A percentile compares a stretch with the other conserved stretches of the same genome.
Evolutionary conservation across 208 protist species (phyloP).

Genomic region (Blechomonas ayalai): DNA sequence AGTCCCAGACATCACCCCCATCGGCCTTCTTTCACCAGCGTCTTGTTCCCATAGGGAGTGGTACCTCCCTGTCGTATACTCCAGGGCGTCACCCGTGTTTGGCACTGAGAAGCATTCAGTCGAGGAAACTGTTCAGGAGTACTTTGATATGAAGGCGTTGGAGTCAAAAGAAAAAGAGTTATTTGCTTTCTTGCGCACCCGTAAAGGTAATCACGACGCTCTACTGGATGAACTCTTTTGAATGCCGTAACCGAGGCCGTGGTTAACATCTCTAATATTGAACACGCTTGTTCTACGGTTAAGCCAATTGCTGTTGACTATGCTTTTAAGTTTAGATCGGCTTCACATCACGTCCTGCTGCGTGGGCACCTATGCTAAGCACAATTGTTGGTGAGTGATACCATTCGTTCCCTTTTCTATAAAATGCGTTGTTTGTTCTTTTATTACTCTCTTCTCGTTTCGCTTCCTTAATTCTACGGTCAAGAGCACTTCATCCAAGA

Average conservation of each 20-base stretch:
- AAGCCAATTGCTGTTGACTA: too few species aligned
- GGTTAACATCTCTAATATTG: too few species aligned
- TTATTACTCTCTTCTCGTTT: conserved; percentile 11
- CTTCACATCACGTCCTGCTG: too few species aligned
- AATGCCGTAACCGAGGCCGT: too few species aligned
- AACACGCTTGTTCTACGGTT: too few species aligned
- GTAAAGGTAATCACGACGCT: conserved; percentile 42
- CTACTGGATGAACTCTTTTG: conserved; percentile 83
- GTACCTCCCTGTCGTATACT: conserved; percentile 79
- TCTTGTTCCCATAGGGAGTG: neutral
- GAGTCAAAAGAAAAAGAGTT: conserved; percentile 27
- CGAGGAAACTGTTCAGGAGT: conserved; percentile 59
- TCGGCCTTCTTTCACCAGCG: conserved; percentile 8
- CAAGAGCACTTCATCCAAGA: too few species aligned
- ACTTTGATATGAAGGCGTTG: conserved; percentile 67
- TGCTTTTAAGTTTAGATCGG: too few species aligned
- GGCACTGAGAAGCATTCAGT: conserved; percentile 48
- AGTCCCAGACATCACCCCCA: conserved; percentile 15
- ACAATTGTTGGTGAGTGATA: too few species aligned
- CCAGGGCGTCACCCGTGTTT: conserved; percentile 37
- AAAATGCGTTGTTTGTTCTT: neutral
- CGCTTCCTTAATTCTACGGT: too few species aligned
- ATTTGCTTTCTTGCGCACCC: conserved; percentile 48
- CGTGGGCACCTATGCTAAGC: too few species aligned
- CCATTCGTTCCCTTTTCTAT: conserved; percentile 4